Evolutionary conservation across 2,329 filamentous ascomycete species (phyloP).

Genomic region (Stachybotrys elegans): DNA sequence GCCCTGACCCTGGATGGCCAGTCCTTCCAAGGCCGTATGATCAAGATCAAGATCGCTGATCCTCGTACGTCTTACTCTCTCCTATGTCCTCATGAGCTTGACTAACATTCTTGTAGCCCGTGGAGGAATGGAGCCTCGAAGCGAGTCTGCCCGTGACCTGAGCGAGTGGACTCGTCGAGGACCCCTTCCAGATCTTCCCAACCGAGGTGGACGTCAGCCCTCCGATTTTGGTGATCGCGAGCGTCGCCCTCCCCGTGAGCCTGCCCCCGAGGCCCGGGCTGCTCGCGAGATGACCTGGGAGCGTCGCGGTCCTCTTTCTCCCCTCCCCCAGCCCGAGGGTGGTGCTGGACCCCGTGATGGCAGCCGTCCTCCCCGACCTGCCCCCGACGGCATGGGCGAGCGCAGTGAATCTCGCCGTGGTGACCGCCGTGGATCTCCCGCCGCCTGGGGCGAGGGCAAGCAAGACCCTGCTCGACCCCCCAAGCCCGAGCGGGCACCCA

Average conservation of each 20-base stretch:
- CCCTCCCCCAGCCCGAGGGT: conserved; percentile 51
- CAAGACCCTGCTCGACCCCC: conserved; percentile 76
- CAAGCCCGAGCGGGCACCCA: conserved; percentile 65
- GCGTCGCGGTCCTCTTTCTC: conserved; percentile 84
- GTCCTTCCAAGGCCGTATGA: conserved; percentile 80
- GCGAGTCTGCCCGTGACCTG: conserved; percentile 70
- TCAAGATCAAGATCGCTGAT: conserved; percentile 93
- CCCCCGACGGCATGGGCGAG: conserved; percentile 48
- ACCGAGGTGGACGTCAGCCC: conserved; percentile 40
- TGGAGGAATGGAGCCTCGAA: conserved; percentile 56
- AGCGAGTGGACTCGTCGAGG: conserved; percentile 92
- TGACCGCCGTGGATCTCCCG: conserved; percentile 64
- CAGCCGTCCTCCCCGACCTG: conserved; percentile 42
- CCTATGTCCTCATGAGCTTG: no score
- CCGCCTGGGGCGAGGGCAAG: conserved; percentile 69
- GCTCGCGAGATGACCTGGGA: conserved; percentile 84
- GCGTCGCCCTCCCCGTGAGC: conserved; percentile 64
- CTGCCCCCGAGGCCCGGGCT: conserved; percentile 51
- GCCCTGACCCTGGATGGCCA: conserved; percentile 78
- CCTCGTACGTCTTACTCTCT: conserved; percentile 64
- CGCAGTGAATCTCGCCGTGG: conserved; percentile 54
- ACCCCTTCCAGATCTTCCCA: conserved; percentile 70
- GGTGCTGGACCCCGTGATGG: conserved; percentile 46
- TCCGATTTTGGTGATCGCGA: conserved; percentile 44
- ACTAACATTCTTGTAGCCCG: conserved; percentile 62